Percentiles rank a stretch among this genome's conserved stretches.
phyloP scores from a whole-genome alignment of 78 protist genomes.

The Dictyostelium brefeldianum region DNA sequence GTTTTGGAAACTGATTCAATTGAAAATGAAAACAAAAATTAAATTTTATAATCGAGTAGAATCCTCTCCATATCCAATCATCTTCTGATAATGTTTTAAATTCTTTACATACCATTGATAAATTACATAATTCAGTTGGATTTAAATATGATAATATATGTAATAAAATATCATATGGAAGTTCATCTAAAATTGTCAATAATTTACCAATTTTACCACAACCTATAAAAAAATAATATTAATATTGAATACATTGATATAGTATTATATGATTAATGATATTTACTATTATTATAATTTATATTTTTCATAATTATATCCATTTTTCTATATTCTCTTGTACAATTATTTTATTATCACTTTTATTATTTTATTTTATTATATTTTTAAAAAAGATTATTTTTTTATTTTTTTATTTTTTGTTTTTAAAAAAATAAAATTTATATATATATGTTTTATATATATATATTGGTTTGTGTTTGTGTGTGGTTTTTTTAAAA shows the following conservation, averaged over 20 bases:
- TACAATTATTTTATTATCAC: neutral
- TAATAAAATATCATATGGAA: constrained; percentile 44
- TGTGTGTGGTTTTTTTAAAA: neutral
- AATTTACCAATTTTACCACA: neutral
- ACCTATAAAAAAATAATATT: neutral
- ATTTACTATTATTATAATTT: too few species aligned
- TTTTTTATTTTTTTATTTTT: too few species aligned
- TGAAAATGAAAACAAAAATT: constrained; percentile 3
- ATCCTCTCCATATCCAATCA: constrained; percentile 59
- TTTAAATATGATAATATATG: constrained; percentile 25
- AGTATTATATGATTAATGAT: neutral
- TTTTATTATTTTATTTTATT: too few species aligned
- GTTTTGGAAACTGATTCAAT: neutral
- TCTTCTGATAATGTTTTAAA: neutral
- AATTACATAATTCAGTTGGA: constrained; percentile 20
- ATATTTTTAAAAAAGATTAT: too few species aligned
- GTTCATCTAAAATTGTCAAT: neutral
- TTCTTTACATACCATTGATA: constrained; percentile 26
- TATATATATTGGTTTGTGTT: too few species aligned
- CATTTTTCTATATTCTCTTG: neutral
- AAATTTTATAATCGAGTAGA: neutral
- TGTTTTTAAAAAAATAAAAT: too few species aligned
- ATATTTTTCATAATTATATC: too few species aligned
- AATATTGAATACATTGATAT: too few species aligned
- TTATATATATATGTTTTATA: too few species aligned